A percentile compares a stretch with the other conserved stretches of the same genome.
These are phyloP conservation scores for Sphagnum contortum DNA, from an alignment of 225 moss, liverwort and hornwort species.

Conservation along the genomic window DNA sequence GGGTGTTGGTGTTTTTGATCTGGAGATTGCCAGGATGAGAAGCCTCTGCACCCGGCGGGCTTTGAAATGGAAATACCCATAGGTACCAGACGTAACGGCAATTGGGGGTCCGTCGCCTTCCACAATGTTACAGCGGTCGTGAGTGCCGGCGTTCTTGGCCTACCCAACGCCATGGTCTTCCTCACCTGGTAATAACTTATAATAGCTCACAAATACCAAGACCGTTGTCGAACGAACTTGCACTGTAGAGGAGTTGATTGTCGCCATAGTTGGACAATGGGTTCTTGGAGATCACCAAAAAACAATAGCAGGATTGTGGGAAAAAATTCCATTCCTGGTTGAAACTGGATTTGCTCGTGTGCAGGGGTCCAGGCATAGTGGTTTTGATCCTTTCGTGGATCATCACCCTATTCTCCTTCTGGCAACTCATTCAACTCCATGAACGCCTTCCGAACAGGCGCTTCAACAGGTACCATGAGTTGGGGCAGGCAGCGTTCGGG, in stretches of 20 bases:
- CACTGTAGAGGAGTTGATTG: neutral
- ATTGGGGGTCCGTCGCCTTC: constrained; percentile 52
- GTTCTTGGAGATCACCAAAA: neutral
- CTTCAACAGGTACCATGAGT: constrained; percentile 51
- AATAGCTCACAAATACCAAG: neutral
- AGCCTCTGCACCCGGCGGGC: no score
- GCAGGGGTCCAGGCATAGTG: constrained; percentile 68
- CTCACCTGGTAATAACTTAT: constrained; percentile 56
- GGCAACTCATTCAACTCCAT: constrained; percentile 77
- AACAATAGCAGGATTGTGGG: neutral
- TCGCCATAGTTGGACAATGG: constrained; percentile 2
- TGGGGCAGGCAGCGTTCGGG: constrained; percentile 65
- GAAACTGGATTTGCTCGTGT: neutral
- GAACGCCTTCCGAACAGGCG: constrained; percentile 62
- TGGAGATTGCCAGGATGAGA: no score
- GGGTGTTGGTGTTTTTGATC: no score
- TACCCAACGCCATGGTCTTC: constrained; percentile 72
- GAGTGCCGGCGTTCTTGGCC: constrained; percentile 65
- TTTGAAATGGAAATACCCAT: no score
- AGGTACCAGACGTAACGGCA: constrained; percentile 31
- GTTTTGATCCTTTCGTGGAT: constrained; percentile 46
- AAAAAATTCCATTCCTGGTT: neutral
- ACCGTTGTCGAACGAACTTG: constrained; percentile 1
- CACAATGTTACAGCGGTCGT: constrained; percentile 73
- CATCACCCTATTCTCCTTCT: constrained; percentile 24